Evolutionary conservation across 2,329 filamentous ascomycete species (phyloP).

Genomic region (Clonostachys byssicola): DNA sequence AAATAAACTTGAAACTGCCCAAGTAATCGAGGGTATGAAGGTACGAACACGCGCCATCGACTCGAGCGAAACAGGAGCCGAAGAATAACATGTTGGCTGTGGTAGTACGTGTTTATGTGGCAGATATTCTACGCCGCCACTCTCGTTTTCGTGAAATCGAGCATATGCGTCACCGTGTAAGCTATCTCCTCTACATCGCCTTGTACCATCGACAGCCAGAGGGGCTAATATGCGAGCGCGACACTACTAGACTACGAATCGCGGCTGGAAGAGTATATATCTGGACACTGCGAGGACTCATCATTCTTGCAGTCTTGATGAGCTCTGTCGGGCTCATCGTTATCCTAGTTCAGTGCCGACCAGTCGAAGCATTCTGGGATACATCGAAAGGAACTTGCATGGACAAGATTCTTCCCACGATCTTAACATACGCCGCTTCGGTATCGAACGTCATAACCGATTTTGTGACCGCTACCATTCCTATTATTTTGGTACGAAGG

Average conservation of each 20-base stretch:
- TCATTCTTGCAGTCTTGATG: background rate
- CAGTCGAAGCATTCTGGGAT: conserved; percentile 8
- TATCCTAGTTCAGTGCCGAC: conserved; percentile 6
- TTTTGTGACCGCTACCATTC: conserved; percentile 10
- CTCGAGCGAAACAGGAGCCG: too few relatives aligned
- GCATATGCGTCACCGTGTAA: conserved; percentile 10
- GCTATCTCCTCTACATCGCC: background rate
- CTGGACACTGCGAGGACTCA: background rate
- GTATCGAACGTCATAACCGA: conserved; percentile 20
- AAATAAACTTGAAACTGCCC: background rate
- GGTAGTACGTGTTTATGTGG: background rate
- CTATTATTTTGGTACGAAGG: conserved; percentile 9
- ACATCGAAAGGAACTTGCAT: conserved; percentile 11
- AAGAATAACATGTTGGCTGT: too few relatives aligned
- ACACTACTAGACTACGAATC: conserved; percentile 7
- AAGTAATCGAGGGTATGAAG: background rate
- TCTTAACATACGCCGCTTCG: conserved; percentile 19
- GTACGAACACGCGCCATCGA: background rate
- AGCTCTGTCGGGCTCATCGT: conserved; percentile 2
- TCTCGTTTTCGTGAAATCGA: conserved; percentile 6
- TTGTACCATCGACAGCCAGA: too few relatives aligned
- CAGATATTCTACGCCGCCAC: conserved; percentile 1
- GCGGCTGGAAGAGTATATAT: conserved; percentile 1
- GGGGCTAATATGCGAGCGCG: background rate
- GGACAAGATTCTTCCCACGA: conserved; percentile 9